A percentile compares a stretch with the other conserved stretches of the same genome.
These are phyloP conservation scores for Selenicereus undatus DNA, from an alignment of 148 eudicot species.

Conservation along the genomic window DNA sequence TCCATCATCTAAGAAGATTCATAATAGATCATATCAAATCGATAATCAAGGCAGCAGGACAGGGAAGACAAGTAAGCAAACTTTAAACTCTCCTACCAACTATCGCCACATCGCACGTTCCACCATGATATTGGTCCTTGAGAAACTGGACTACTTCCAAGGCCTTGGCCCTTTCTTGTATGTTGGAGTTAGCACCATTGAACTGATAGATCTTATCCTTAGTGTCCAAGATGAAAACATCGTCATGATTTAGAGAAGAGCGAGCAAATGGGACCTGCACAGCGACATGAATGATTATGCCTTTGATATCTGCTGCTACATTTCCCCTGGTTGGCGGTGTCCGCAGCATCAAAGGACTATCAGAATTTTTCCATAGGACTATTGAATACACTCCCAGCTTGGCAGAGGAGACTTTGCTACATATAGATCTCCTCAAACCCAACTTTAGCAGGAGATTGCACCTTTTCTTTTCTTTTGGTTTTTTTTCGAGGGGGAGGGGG, in stretches of 20 bases:
- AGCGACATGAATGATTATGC: slow-evolving; percentile 13
- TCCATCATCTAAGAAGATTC: slow-evolving; percentile 73
- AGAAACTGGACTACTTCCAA: slow-evolving; percentile 90
- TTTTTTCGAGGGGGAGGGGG: neutral
- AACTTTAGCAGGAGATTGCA: neutral
- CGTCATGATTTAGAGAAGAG: slow-evolving; percentile 92
- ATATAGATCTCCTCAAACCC: neutral
- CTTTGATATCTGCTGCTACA: neutral
- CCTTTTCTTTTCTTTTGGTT: no score
- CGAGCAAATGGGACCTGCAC: slow-evolving; percentile 97
- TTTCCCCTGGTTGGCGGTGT: neutral
- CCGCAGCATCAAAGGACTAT: neutral
- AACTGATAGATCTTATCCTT: slow-evolving; percentile 94
- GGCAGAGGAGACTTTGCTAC: neutral
- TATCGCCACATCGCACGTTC: slow-evolving; percentile 85
- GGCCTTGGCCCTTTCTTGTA: slow-evolving; percentile 98
- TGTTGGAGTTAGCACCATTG: slow-evolving; percentile 97
- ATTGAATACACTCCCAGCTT: neutral
- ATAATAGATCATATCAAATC: slow-evolving; percentile 4
- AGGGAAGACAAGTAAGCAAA: neutral
- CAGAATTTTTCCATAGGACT: neutral
- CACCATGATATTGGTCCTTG: slow-evolving; percentile 87
- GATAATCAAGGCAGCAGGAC: slow-evolving; percentile 6
- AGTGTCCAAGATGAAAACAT: slow-evolving; percentile 91
- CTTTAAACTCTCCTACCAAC: slow-evolving; percentile 59